Evolutionary conservation across 495 filamentous ascomycete species (phyloP).

Genomic region (Aspergillus ellipticus): DNA sequence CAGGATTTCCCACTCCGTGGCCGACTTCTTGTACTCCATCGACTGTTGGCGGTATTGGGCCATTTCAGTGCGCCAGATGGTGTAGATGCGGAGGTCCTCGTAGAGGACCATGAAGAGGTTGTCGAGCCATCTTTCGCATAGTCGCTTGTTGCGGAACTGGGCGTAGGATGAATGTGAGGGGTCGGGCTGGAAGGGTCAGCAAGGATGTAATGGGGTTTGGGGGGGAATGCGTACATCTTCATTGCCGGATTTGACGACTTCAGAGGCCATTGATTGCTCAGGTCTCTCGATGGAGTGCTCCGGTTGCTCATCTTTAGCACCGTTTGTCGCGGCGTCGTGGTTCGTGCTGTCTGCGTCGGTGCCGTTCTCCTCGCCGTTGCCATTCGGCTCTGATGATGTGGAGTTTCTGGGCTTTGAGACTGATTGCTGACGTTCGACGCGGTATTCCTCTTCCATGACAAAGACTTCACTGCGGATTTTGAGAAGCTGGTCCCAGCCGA

Average conservation of each 20-base stretch:
- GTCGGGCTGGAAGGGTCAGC: constrained; percentile 32
- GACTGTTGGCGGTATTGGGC: constrained; percentile 85
- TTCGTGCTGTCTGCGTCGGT: constrained; percentile 23
- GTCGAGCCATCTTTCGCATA: constrained; percentile 97
- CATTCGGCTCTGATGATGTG: constrained; percentile 36
- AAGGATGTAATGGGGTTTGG: background rate
- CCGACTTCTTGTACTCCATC: constrained; percentile 89
- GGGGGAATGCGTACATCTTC: constrained; percentile 64
- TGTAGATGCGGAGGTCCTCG: constrained; percentile 96
- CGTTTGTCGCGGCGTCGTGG: constrained; percentile 26
- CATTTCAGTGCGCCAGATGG: constrained; percentile 98
- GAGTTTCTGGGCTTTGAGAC: constrained; percentile 27
- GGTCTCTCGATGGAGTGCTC: constrained; percentile 67
- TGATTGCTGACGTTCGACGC: constrained; percentile 78
- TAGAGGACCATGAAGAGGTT: constrained; percentile 99
- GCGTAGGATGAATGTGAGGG: constrained; percentile 51
- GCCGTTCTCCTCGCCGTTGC: constrained; percentile 25
- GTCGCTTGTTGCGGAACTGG: constrained; percentile 87
- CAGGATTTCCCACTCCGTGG: constrained; percentile 97
- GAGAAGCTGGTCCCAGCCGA: constrained; percentile 95
- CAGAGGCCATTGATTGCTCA: constrained; percentile 74
- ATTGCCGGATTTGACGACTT: constrained; percentile 72
- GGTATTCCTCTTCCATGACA: constrained; percentile 99
- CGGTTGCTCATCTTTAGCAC: constrained; percentile 33
- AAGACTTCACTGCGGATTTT: constrained; percentile 94